phyloP scores from a whole-genome alignment of 495 filamentous ascomycete species.

The Penicillium parvum region DNA sequence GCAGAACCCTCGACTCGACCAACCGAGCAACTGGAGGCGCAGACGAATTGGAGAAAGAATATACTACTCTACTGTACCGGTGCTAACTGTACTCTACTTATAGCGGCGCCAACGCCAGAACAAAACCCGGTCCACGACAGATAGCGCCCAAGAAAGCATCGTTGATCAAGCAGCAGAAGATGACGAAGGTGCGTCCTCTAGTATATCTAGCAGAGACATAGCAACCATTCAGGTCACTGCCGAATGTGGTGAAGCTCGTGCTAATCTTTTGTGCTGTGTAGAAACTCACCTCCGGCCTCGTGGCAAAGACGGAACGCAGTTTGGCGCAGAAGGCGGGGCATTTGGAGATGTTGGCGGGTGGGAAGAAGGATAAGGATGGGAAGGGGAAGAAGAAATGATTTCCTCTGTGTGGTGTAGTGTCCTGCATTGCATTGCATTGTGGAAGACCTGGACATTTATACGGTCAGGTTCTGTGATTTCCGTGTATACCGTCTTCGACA shows the following conservation, averaged over 20 bases:
- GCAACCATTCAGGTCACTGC: too few species aligned
- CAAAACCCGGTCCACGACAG: constrained; percentile 55
- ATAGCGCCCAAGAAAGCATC: constrained; percentile 66
- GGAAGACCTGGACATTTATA: too few species aligned
- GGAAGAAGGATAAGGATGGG: constrained; percentile 52
- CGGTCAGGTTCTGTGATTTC: not conserved
- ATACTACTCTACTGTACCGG: not conserved
- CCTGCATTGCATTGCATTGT: too few species aligned
- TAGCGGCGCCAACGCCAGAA: constrained; percentile 14
- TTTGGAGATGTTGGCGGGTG: constrained; percentile 63
- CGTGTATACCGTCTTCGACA: constrained; percentile 3
- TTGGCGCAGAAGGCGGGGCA: constrained; percentile 69
- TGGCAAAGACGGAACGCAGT: constrained; percentile 58
- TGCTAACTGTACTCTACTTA: not conserved
- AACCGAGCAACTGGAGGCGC: too few species aligned
- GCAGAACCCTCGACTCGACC: too few species aligned
- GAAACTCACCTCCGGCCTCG: constrained; percentile 64
- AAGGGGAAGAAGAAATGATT: constrained; percentile 23
- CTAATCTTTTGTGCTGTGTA: constrained; percentile 12
- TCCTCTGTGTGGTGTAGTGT: too few species aligned
- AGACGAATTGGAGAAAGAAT: too few species aligned
- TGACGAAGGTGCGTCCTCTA: constrained; percentile 54
- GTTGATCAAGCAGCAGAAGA: constrained; percentile 55
- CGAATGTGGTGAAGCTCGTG: too few species aligned
- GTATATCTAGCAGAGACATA: too few species aligned